Percentiles rank a stretch among this genome's conserved stretches.
phyloP scores from a whole-genome alignment of 345 rosid species.

The Euphorbia tirucalli region DNA sequence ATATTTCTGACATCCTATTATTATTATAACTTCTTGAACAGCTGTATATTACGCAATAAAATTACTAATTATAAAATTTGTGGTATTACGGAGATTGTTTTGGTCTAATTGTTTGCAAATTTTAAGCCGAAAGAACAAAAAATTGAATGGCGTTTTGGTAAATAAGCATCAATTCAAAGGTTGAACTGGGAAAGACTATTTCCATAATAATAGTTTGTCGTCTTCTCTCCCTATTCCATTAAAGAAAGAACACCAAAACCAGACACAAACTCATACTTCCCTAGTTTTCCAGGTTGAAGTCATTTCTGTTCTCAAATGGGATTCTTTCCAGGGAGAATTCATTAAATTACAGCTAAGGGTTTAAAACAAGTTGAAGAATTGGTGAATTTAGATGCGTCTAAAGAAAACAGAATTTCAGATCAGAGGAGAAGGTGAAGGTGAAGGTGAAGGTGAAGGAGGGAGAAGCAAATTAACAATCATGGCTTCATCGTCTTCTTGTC shows the following conservation, averaged over 20 bases:
- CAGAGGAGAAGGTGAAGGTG: constrained; percentile 13
- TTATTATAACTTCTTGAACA: not conserved
- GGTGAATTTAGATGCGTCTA: constrained; percentile 33
- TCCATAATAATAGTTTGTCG: not conserved
- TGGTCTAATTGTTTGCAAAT: not conserved
- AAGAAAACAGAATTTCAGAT: constrained; percentile 23
- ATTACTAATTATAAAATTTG: no score
- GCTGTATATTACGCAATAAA: not conserved
- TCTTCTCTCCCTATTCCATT: not conserved
- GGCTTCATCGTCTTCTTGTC: constrained; percentile 32
- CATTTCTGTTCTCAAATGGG: no score
- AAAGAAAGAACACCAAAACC: no score
- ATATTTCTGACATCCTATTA: not conserved
- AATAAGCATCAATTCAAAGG: not conserved
- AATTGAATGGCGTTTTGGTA: not conserved
- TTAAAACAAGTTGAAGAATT: not conserved
- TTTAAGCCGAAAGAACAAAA: not conserved
- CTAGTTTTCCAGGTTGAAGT: no score
- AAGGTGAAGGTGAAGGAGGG: not conserved
- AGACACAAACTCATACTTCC: no score
- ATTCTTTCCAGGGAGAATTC: no score
- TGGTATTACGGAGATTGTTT: not conserved
- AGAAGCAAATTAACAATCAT: constrained; percentile 14
- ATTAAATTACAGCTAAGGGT: no score
- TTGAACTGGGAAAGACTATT: not conserved